Conservation (phyloP, 441 rosid species). For the Populus hybrid region DNA sequence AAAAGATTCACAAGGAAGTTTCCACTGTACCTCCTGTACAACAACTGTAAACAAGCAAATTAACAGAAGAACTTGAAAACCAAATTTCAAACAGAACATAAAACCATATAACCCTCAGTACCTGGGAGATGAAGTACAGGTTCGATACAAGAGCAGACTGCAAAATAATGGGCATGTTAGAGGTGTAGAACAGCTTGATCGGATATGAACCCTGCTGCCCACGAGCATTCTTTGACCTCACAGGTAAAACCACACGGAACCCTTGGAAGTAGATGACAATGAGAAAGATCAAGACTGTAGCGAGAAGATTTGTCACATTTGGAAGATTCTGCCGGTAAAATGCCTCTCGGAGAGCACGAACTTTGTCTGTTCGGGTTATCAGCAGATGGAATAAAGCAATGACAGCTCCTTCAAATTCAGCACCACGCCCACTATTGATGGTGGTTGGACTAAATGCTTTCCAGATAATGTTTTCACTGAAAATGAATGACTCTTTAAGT, state of each 20-base stretch:
- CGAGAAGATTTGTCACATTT: constrained; percentile 77
- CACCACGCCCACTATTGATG: constrained; percentile 91
- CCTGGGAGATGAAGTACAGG: constrained; percentile 95
- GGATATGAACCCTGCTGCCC: constrained; percentile 97
- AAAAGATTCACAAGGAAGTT: constrained; percentile 77
- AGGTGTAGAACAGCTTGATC: constrained; percentile 73
- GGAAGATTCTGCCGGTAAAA: constrained; percentile 98
- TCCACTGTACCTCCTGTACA: constrained; percentile 67
- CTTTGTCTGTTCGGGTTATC: constrained; percentile 79
- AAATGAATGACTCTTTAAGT: background rate
- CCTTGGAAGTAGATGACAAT: constrained; percentile 83
- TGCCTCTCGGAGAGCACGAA: constrained; percentile 82
- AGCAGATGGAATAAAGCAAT: constrained; percentile 86
- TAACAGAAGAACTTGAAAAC: background rate
- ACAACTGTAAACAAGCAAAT: constrained; percentile 41
- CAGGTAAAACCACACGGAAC: constrained; percentile 77
- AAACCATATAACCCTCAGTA: constrained; percentile 15
- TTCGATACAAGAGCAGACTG: constrained; percentile 96
- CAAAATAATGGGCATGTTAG: constrained; percentile 80
- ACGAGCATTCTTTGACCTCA: constrained; percentile 74
- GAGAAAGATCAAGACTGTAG: constrained; percentile 62
- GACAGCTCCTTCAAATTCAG: constrained; percentile 97
- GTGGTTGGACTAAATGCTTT: constrained; percentile 97
- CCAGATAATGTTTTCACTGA: constrained; percentile 91
- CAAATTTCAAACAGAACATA: background rate